phyloP scores from a whole-genome alignment of 805 yeast genomes.

The Candida piceae region DNA sequence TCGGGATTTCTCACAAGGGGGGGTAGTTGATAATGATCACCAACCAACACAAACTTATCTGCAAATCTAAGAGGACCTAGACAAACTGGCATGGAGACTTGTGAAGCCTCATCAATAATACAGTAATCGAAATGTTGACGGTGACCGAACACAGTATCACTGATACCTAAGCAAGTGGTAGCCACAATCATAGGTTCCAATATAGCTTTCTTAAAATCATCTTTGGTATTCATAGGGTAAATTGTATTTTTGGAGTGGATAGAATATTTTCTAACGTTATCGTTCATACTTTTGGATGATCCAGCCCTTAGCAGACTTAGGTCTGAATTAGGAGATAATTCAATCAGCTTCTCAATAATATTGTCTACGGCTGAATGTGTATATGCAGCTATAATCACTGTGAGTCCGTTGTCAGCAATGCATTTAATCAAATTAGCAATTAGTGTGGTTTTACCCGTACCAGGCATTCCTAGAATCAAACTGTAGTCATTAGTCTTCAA shows the following conservation, averaged over 20 bases:
- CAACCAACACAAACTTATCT: slow-evolving; percentile 83
- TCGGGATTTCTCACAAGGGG: slow-evolving; percentile 72
- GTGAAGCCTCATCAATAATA: slow-evolving; percentile 95
- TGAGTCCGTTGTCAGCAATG: slow-evolving; percentile 54
- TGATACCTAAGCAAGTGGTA: slow-evolving; percentile 77
- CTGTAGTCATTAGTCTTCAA: slow-evolving; percentile 68
- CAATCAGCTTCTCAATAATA: slow-evolving; percentile 64
- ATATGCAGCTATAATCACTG: slow-evolving; percentile 75
- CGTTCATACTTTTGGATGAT: slow-evolving; percentile 51
- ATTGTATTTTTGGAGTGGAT: slow-evolving; percentile 36
- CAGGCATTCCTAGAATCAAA: slow-evolving; percentile 93
- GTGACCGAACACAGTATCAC: slow-evolving; percentile 52
- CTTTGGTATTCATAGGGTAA: slow-evolving; percentile 28
- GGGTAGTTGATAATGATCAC: slow-evolving; percentile 91
- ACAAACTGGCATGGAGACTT: slow-evolving; percentile 85
- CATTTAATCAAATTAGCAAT: slow-evolving; percentile 69
- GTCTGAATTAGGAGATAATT: slow-evolving; percentile 29
- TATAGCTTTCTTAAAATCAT: slow-evolving; percentile 44
- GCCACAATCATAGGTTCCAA: slow-evolving; percentile 73
- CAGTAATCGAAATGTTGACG: slow-evolving; percentile 77
- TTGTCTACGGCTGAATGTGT: slow-evolving; percentile 98
- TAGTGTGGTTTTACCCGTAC: slow-evolving; percentile 93
- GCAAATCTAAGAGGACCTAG: slow-evolving; percentile 81
- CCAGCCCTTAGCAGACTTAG: slow-evolving; percentile 68
- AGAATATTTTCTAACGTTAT: slow-evolving; percentile 48